Percentiles rank a stretch among this genome's conserved stretches.
phyloP scores from a whole-genome alignment of 306 rosid species.

The Quercus robur region DNA sequence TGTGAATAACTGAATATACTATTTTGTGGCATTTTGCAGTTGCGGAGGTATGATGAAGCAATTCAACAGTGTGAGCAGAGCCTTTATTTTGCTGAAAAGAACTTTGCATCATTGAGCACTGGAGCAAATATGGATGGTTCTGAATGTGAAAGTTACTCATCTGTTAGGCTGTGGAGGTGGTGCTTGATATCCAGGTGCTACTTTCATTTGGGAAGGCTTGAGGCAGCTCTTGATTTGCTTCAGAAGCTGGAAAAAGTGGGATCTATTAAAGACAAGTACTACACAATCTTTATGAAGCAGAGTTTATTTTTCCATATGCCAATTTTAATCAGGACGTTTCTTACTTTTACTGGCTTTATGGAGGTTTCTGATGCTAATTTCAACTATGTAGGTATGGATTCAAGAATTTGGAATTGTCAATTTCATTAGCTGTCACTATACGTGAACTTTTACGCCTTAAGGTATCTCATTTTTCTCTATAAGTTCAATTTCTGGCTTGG shows the following conservation, averaged over 20 bases:
- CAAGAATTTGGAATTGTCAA: slow-evolving; percentile 39
- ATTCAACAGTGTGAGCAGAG: slow-evolving; percentile 75
- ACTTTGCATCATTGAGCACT: slow-evolving; percentile 33
- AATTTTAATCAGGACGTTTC: slow-evolving; percentile 9
- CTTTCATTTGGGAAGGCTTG: slow-evolving; percentile 83
- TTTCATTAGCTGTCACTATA: slow-evolving; percentile 58
- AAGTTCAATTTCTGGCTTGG: slow-evolving; percentile 4
- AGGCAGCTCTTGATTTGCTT: slow-evolving; percentile 69
- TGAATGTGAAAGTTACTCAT: slow-evolving; percentile 26
- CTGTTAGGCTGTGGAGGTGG: slow-evolving; percentile 76
- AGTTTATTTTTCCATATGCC: slow-evolving; percentile 19
- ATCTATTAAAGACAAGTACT: slow-evolving; percentile 53
- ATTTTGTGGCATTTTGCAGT: slow-evolving; percentile 50
- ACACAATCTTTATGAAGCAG: slow-evolving; percentile 9
- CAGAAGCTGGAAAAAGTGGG: slow-evolving; percentile 59
- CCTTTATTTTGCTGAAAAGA: slow-evolving; percentile 68
- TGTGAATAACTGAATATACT: background rate
- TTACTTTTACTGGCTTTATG: slow-evolving; percentile 16
- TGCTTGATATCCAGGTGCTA: slow-evolving; percentile 74
- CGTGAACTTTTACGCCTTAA: slow-evolving; percentile 53
- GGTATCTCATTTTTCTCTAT: slow-evolving; percentile 44
- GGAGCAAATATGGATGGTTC: slow-evolving; percentile 26
- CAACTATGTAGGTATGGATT: slow-evolving; percentile 37
- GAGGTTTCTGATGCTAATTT: slow-evolving; percentile 31
- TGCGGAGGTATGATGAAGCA: slow-evolving; percentile 70